Base-by-base conservation (phyloP, 495 filamentous ascomycete species). In the Podospora pseudoanserina region DNA sequence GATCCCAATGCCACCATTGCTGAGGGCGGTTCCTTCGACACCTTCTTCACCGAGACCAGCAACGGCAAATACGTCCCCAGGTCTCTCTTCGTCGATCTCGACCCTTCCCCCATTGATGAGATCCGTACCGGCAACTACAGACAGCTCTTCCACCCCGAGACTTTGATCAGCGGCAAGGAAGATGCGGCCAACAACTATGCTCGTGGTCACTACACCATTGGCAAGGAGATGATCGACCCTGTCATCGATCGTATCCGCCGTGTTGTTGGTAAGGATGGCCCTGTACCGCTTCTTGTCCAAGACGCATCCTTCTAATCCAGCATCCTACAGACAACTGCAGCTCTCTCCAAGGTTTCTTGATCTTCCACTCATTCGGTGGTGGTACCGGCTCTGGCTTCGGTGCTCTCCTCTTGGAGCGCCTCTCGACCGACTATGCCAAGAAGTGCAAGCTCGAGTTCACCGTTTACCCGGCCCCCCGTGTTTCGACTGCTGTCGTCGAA, bases 151-250 rank as follows among this genome's bases (percentile, higher is more conserved):
- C 92, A 95, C 79, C 92, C 92, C 30, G 92, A 95, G 81, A 83
- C 90, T 71, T 79, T 96, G 79, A 92, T 96, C 76, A 93, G 88
- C 77, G 92, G 92, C 70, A 96, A 96, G 81, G 92, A 96, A 79
- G 92, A 96, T 86, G 92, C 92, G 66, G 91, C 92, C 75, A 96
- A 96, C 81, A 96, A 96, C 86, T 96, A 96, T 83, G 92, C 92
- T 71, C 91, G 92, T 83, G 92, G 92, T 69, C 92, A 96, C 79
- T 96, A 96, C 79, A 96, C 92, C 61, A 89, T 95, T 72, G 92
- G 92, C 80, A 96, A 95, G 85, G 92, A 96, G 82, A 85, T 95
- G 77, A 89, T 92, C 63, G 92, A 94, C 74, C 87, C 84, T 66
- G 92, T 94, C 70, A 83, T 94, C 72, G 92, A 96, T 74, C 90